Evolutionary conservation across 1,139 yeast genomes (phyloP).

Genomic region (Candida albicans): DNA sequence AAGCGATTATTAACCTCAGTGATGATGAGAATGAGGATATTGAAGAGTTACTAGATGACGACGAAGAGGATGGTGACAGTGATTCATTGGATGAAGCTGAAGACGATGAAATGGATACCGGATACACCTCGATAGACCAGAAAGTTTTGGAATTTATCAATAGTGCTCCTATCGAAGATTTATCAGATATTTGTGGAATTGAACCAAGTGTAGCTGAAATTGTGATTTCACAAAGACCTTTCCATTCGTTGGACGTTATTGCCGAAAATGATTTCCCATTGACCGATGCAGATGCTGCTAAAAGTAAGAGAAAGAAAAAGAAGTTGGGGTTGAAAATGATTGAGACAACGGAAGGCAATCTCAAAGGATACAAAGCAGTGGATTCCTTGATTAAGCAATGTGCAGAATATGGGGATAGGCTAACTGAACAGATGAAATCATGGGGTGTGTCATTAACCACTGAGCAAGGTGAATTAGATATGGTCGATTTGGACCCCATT

Average conservation of each 20-base stretch:
- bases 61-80: slow-evolving; percentile 39
- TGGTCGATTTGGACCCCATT: slow-evolving; percentile 41
- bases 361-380: slow-evolving; percentile 90
- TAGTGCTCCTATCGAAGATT: slow-evolving; percentile 69
- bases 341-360: slow-evolving; percentile 65
- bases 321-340: slow-evolving; percentile 74
- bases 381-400: slow-evolving; percentile 86
- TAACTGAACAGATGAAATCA: slow-evolving; percentile 67
- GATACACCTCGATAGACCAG: slow-evolving; percentile 56
- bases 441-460: slow-evolving; percentile 87
- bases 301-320: slow-evolving; percentile 54
- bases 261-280: slow-evolving; percentile 51
- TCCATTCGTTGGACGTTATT: slow-evolving; percentile 53
- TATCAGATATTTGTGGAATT: slow-evolving; percentile 77
- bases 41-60: slow-evolving; percentile 34
- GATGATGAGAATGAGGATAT: slow-evolving; percentile 37
- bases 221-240: slow-evolving; percentile 70
- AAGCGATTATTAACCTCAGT: slow-evolving; percentile 17
- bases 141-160: slow-evolving; percentile 78
- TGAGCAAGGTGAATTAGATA: slow-evolving; percentile 62
- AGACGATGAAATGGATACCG: slow-evolving; percentile 35
- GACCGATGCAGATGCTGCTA: slow-evolving; percentile 23
- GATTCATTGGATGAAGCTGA: slow-evolving; percentile 44
- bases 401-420: slow-evolving; percentile 69
- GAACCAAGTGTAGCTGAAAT: slow-evolving; percentile 65